Evolutionary conservation across 192 early-diverging fungal species (phyloP).

Genomic region (Physocladia obscura): DNA sequence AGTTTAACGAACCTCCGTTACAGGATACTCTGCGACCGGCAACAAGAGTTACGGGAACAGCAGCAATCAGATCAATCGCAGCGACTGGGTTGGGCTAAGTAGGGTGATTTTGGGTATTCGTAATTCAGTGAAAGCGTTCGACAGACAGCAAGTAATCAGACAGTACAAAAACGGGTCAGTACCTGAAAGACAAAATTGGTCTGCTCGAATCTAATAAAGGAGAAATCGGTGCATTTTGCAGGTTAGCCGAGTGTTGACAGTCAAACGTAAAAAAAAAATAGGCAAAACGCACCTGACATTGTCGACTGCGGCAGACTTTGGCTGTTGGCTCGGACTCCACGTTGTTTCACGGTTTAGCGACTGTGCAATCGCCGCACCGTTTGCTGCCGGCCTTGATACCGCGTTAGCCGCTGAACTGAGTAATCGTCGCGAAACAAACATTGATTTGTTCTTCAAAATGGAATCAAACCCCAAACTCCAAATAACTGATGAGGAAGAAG

Average conservation of each 20-base stretch:
- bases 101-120: neutral
- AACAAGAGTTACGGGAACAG: constrained; percentile 81
- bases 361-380: constrained; percentile 47
- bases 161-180: constrained; percentile 8
- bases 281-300: constrained; percentile 61
- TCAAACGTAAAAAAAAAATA: neutral
- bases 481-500: too few species aligned
- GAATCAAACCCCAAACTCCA: too few species aligned
- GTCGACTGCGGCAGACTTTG: constrained; percentile 63
- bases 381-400: neutral
- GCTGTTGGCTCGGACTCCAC: constrained; percentile 78
- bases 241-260: neutral
- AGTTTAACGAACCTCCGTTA: constrained; percentile 91
- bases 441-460: too few species aligned
- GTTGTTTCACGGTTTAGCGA: constrained; percentile 69
- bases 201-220: constrained; percentile 72
- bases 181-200: constrained; percentile 78
- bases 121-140: too few species aligned
- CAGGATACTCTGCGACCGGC: constrained; percentile 74
- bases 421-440: neutral
- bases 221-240: neutral
- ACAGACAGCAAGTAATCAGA: neutral
- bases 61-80: constrained; percentile 87
- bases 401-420: neutral
- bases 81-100: constrained; percentile 82